Conservation (phyloP, 139 green algal species). For the Deuterostichococcus epilithicus region DNA sequence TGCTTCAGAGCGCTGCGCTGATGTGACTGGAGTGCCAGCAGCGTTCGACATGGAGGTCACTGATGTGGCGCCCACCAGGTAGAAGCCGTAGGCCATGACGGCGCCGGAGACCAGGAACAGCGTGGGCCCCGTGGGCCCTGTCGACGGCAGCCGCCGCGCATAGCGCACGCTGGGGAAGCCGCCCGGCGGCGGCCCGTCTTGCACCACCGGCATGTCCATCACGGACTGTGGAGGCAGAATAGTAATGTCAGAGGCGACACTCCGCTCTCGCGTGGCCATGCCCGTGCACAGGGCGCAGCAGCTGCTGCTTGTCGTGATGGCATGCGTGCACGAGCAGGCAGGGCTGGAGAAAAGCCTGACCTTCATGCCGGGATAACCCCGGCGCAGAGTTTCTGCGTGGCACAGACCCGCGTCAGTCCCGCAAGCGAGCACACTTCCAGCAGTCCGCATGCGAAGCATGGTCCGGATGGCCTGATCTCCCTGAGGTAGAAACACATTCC, state of each 20-base stretch:
- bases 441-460: no score
- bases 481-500: no score
- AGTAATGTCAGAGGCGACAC: no score
- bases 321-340: no score
- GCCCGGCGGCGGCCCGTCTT: conserved; percentile 85
- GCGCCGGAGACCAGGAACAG: conserved; percentile 73
- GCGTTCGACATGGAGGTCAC: not conserved
- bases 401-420: no score
- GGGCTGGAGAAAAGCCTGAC: no score
- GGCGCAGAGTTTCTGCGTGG: conserved; percentile 61
- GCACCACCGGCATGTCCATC: conserved; percentile 83
- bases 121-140: conserved; percentile 77
- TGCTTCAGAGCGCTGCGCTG: not conserved
- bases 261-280: no score
- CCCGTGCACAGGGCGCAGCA: no score
- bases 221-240: conserved; percentile 57
- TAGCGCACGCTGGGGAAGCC: conserved; percentile 88
- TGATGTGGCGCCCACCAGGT: conserved; percentile 47
- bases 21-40: not conserved
- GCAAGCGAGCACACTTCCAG: no score
- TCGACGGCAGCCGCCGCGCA: conserved; percentile 76
- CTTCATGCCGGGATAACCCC: conserved; percentile 71
- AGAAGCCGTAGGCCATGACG: conserved; percentile 88
- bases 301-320: no score
- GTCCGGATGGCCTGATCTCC: no score